Conservation (phyloP, 192 early-diverging fungal genomes). For the Gonapodya sp. region DNA sequence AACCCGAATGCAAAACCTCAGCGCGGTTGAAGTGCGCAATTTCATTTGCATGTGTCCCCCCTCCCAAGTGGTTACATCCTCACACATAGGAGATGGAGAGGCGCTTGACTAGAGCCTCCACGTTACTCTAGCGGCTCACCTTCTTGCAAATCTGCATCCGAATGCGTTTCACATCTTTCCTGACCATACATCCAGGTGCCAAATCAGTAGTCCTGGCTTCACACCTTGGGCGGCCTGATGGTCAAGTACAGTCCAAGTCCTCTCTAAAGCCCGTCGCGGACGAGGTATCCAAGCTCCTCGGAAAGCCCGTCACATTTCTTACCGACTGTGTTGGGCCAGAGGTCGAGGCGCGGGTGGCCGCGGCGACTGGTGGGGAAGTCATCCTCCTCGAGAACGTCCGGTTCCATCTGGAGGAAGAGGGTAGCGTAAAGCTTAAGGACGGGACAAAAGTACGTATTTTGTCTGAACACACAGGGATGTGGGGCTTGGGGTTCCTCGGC, state of each 20-base stretch:
- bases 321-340: constrained; percentile 85
- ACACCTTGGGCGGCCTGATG: constrained; percentile 96
- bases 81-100: too few relatives aligned
- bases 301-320: constrained; percentile 80
- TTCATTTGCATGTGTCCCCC: too few relatives aligned
- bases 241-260: constrained; percentile 76
- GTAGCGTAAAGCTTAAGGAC: constrained; percentile 77
- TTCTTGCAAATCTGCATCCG: too few relatives aligned
- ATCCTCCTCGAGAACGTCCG: constrained; percentile 95
- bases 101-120: too few relatives aligned
- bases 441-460: constrained; percentile 70
- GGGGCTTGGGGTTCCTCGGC: too few relatives aligned
- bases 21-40: too few relatives aligned
- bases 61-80: too few relatives aligned
- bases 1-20: too few relatives aligned
- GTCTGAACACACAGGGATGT: neutral
- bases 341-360: constrained; percentile 68
- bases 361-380: constrained; percentile 56
- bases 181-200: constrained; percentile 43
- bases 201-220: constrained; percentile 86
- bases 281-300: constrained; percentile 68
- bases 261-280: constrained; percentile 83
- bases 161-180: too few relatives aligned
- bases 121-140: too few relatives aligned
- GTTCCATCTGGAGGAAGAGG: constrained; percentile 98